phyloP scores from a whole-genome alignment of 306 rosid genomes.

The Lathyrus oleraceus region DNA sequence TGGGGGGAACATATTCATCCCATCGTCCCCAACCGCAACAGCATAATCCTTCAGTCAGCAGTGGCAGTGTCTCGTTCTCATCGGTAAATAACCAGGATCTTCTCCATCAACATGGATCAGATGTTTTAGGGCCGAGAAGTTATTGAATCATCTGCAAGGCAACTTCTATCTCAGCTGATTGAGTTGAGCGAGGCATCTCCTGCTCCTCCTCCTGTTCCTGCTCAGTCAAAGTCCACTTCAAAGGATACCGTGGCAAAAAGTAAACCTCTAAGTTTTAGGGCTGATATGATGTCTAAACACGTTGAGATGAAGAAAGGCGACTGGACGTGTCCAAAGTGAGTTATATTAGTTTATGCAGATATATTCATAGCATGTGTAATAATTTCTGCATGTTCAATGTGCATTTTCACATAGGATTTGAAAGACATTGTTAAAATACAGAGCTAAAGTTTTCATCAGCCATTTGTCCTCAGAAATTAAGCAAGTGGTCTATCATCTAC shows the following conservation, averaged over 20 bases:
- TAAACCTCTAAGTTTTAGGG: conserved; percentile 25
- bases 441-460: conserved; percentile 8
- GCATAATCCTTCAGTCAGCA: conserved; percentile 80
- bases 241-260: conserved; percentile 36
- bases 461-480: conserved; percentile 25
- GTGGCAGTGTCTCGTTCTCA: conserved; percentile 76
- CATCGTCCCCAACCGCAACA: conserved; percentile 88
- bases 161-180: conserved; percentile 69
- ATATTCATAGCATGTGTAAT: conserved; percentile 18
- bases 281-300: conserved; percentile 36
- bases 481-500: conserved; percentile 5
- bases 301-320: conserved; percentile 78
- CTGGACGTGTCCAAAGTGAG: conserved; percentile 93
- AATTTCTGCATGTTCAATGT: conserved; percentile 9
- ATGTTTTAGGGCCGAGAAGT: conserved; percentile 72
- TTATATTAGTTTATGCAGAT: conserved; percentile 22
- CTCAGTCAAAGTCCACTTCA: conserved; percentile 44
- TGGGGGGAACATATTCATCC: conserved; percentile 78
- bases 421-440: conserved; percentile 22
- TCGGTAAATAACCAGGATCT: conserved; percentile 90
- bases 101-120: conserved; percentile 88
- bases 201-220: conserved; percentile 50
- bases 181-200: conserved; percentile 63
- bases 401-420: conserved; percentile 18
- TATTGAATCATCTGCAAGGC: conserved; percentile 72